Percentiles rank a stretch among this genome's conserved stretches.
Evolutionary conservation across 768 basidiomycete species (phyloP).

Genomic region (Omphalotus guepiniiformis): DNA sequence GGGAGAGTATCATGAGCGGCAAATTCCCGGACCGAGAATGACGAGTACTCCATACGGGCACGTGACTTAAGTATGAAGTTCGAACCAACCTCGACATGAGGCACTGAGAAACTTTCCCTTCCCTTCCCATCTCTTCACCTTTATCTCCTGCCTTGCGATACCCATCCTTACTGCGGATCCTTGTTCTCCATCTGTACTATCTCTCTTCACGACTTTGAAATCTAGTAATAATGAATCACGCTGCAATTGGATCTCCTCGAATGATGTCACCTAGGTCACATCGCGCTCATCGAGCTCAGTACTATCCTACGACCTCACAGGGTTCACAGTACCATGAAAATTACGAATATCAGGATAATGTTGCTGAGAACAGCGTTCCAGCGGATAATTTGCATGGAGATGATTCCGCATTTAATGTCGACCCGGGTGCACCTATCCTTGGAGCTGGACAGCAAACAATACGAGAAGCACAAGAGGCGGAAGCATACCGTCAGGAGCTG

Average conservation of each 20-base stretch:
- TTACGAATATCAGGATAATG: background rate
- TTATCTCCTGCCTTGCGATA: too few species aligned
- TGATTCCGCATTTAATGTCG: constrained; percentile 3
- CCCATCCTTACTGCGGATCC: too few species aligned
- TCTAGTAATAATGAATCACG: too few species aligned
- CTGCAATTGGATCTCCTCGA: constrained; percentile 5
- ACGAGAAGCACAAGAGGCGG: background rate
- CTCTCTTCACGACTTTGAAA: too few species aligned
- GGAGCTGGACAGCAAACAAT: constrained; percentile 3
- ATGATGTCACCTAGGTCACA: constrained; percentile 8
- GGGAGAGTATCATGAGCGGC: too few species aligned
- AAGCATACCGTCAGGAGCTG: background rate
- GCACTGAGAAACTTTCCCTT: too few species aligned
- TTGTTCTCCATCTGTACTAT: too few species aligned
- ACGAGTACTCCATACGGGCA: too few species aligned
- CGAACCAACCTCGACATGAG: too few species aligned
- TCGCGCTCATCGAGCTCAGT: constrained; percentile 1
- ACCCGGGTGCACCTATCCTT: constrained; percentile 4
- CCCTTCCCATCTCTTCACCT: too few species aligned
- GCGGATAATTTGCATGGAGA: constrained; percentile 3
- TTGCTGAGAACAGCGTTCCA: background rate
- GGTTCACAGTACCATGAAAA: background rate
- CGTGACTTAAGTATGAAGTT: too few species aligned
- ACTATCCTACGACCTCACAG: background rate
- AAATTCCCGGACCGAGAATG: too few species aligned